These are phyloP conservation scores for Leishmania arabica DNA, from an alignment of 208 protist genomes.

Conservation along the genomic window DNA sequence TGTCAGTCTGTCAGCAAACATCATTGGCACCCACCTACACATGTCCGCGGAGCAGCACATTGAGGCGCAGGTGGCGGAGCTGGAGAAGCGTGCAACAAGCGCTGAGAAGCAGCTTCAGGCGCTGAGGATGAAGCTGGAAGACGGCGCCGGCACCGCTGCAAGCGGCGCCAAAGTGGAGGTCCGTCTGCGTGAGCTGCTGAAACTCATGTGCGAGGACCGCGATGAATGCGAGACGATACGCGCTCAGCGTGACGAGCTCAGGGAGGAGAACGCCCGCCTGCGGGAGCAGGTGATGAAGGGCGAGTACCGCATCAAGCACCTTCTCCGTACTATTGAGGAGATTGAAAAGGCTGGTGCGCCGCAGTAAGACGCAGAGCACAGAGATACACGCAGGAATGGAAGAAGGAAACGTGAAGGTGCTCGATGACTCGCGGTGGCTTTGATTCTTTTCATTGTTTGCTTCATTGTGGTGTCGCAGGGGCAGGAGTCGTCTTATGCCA, in stretches of 20 bases:
- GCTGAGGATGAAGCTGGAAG: constrained; percentile 40
- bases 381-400: not conserved
- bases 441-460: not conserved
- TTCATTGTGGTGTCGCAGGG: not conserved
- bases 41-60: constrained; percentile 15
- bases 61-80: constrained; percentile 29
- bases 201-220: constrained; percentile 67
- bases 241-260: constrained; percentile 74
- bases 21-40: not conserved
- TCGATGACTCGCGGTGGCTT: not conserved
- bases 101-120: constrained; percentile 53
- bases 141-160: constrained; percentile 4
- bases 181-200: constrained; percentile 57
- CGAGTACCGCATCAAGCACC: constrained; percentile 87
- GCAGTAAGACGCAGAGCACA: not conserved
- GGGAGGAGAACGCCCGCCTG: constrained; percentile 79
- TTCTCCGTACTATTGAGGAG: constrained; percentile 81
- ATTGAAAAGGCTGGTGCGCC: constrained; percentile 33
- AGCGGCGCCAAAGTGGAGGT: constrained; percentile 28
- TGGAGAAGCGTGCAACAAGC: constrained; percentile 59
- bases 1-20: not conserved
- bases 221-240: constrained; percentile 81
- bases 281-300: constrained; percentile 60
- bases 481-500: not conserved
- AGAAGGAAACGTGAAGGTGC: not conserved